Evolutionary conservation across 305 asterid genomes (phyloP).

Genomic region (Withania somnifera): DNA sequence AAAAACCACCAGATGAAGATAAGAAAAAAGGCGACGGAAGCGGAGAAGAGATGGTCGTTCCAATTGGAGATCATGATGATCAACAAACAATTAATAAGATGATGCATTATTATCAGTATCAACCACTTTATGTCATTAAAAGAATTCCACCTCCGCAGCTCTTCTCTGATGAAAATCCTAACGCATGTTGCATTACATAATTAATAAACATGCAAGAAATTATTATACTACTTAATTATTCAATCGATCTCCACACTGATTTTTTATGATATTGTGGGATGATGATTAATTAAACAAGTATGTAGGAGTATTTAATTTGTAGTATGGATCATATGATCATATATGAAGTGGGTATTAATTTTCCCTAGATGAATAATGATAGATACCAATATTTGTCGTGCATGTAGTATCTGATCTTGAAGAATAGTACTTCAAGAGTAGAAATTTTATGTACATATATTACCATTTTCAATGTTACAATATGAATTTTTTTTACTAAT

Average conservation of each 20-base stretch:
- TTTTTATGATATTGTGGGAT: slow-evolving; percentile 4
- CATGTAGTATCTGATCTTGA: background rate
- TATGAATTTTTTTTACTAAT: background rate
- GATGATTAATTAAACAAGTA: background rate
- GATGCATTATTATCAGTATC: slow-evolving; percentile 56
- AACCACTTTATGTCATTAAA: slow-evolving; percentile 50
- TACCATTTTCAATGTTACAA: background rate
- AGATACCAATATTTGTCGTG: background rate
- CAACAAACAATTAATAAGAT: slow-evolving; percentile 27
- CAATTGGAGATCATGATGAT: slow-evolving; percentile 10
- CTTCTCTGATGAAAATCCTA: slow-evolving; percentile 90
- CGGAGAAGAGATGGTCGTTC: background rate
- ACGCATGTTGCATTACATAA: slow-evolving; percentile 66
- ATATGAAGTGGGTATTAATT: background rate
- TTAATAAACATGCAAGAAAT: slow-evolving; percentile 6
- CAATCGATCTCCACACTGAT: background rate
- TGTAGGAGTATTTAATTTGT: background rate
- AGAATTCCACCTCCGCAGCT: slow-evolving; percentile 84
- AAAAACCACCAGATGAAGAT: slow-evolving; percentile 19
- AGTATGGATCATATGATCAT: background rate
- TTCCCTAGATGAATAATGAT: background rate
- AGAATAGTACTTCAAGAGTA: background rate
- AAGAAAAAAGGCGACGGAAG: slow-evolving; percentile 14
- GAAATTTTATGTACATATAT: background rate
- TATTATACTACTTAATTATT: background rate